Conservation (phyloP, 2,329 filamentous ascomycete species). For the Diaporthe helianthi region DNA sequence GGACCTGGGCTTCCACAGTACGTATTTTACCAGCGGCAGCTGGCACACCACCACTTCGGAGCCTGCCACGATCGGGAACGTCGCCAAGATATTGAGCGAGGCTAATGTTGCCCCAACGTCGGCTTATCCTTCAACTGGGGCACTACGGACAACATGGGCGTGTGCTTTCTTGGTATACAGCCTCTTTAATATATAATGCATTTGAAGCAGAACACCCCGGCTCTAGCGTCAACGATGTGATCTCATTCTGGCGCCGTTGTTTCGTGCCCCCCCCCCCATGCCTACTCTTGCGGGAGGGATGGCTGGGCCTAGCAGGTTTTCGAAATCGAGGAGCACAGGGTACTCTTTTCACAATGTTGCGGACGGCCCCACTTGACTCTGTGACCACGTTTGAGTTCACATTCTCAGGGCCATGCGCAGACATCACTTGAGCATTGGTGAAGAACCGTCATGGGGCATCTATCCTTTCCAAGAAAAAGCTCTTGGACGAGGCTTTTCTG, state of each 20-base stretch:
- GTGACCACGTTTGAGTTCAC: too few species aligned
- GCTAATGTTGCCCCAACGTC: conserved; percentile 16
- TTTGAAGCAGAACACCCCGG: background rate
- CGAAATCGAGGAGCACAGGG: too few species aligned
- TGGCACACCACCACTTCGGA: conserved; percentile 31
- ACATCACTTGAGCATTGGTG: too few species aligned
- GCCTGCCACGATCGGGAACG: conserved; percentile 32
- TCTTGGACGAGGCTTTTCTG: too few species aligned
- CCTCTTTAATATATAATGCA: conserved; percentile 13
- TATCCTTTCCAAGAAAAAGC: too few species aligned
- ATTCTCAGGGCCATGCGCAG: too few species aligned
- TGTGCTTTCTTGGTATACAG: conserved; percentile 16
- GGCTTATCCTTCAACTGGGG: background rate
- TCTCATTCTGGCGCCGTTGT: background rate
- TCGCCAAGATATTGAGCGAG: conserved; percentile 23
- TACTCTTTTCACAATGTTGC: too few species aligned
- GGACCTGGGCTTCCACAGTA: conserved; percentile 34
- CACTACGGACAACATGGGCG: conserved; percentile 4
- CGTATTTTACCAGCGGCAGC: conserved; percentile 37
- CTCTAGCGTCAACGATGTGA: background rate
- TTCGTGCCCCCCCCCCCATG: background rate
- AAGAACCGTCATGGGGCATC: too few species aligned
- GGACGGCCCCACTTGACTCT: too few species aligned
- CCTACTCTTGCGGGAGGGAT: too few species aligned
- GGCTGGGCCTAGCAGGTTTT: too few species aligned